Base-by-base conservation (phyloP, 192 early-diverging fungal genomes). In the Coemansia sp. region DNA sequence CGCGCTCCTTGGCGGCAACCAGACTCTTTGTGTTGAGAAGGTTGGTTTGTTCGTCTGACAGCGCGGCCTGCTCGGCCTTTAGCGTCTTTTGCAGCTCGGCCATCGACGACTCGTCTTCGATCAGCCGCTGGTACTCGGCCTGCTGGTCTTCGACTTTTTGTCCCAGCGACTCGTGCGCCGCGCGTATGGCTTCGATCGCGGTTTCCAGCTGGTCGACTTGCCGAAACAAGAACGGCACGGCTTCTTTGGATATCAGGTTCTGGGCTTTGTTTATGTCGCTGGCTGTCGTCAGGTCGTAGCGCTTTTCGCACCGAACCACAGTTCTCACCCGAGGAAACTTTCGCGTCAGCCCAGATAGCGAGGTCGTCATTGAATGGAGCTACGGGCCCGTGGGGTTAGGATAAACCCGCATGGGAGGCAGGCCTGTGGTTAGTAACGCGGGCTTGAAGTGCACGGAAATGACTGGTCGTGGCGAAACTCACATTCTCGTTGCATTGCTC, bases 221-320 rank as follows among this genome's bases (percentile, higher is more conserved):
- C 5, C 75, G 63, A 47, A 71, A 78, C 64, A 78, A 29, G 26
- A 78, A 78, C 34, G 75, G 75, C 9, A 78, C 69, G 0, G 75
- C 75, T 29, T 78, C 75, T 36, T 63, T 67, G 1, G 75, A 78
- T 57, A 78, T 72, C 47, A 78, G 50, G 25, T 27, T 53, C 36
- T 78, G 75, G 12, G 75, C 75, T 52, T 72, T 71, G 64, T 48
- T 54, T 15, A 78, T 72, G 50, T 78, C 75, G 57, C 64, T 78
- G 36, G 75, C 75, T 0, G 75, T 78, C 15, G 75, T 78, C 19
- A 78, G 55, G 20, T 78, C 75, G 50, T 64, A 72, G 20, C 64
- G 58, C 23, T 47, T 61, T 8, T 62, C 60, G 69, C 75, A 72
- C 14, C 70, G 75, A 25, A 78, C 67, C 21, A 78, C 75, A 3